These are phyloP conservation scores for Camelina hispida DNA, from an alignment of 345 rosid genomes.

Conservation along the genomic window DNA sequence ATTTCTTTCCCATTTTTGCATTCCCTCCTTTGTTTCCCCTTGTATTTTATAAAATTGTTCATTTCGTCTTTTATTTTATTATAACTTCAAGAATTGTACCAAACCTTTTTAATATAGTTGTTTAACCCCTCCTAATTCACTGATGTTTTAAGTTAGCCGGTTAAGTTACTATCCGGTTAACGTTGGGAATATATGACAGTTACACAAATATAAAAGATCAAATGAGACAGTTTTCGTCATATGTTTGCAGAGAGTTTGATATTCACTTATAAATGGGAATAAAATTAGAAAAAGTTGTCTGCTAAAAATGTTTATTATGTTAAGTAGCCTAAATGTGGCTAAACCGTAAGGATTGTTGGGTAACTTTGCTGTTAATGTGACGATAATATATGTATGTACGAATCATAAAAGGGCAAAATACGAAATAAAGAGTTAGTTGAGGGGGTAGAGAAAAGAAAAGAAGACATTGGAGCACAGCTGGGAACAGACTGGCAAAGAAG, in stretches of 20 bases:
- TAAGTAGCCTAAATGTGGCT: too few relatives aligned
- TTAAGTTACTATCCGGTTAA: neutral
- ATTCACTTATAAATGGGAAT: too few relatives aligned
- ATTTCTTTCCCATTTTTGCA: conserved; percentile 31
- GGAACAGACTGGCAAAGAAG: conserved; percentile 54
- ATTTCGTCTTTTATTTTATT: neutral
- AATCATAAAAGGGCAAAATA: conserved; percentile 14
- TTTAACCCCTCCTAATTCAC: neutral
- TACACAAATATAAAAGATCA: too few relatives aligned
- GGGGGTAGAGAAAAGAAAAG: conserved; percentile 30
- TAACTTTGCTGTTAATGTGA: too few relatives aligned
- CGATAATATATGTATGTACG: neutral
- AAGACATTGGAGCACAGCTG: conserved; percentile 56
- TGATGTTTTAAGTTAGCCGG: neutral
- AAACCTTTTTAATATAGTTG: neutral
- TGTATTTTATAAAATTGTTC: neutral
- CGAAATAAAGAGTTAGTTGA: conserved; percentile 27
- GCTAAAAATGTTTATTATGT: too few relatives aligned
- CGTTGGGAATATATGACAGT: too few relatives aligned
- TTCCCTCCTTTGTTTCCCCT: conserved; percentile 29
- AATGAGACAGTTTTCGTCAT: too few relatives aligned
- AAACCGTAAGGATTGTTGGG: too few relatives aligned
- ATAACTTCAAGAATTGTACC: neutral
- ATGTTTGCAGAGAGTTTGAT: too few relatives aligned
- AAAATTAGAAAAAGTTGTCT: too few relatives aligned